Percentiles rank a stretch among this genome's conserved stretches.
Evolutionary conservation across 768 basidiomycete species (phyloP).

Genomic region (Hygrocybe punicea): DNA sequence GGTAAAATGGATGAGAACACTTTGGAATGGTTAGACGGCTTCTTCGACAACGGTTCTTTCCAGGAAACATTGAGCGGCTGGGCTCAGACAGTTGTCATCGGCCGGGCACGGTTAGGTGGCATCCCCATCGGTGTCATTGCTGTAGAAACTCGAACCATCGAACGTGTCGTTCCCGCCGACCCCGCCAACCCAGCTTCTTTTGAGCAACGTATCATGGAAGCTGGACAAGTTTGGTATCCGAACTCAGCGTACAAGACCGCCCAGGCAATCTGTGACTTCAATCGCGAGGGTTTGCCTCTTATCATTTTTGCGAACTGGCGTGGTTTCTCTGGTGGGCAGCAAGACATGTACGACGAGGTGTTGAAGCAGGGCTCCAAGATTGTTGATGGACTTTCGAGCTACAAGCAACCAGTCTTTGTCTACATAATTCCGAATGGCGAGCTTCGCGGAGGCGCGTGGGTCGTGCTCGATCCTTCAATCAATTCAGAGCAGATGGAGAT

Average conservation of each 20-base stretch:
- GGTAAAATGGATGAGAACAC: constrained; percentile 86
- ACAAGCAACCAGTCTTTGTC: constrained; percentile 97
- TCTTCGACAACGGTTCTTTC: constrained; percentile 97
- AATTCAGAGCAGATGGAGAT: constrained; percentile 98
- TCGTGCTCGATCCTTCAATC: constrained; percentile 97
- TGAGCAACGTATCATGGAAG: constrained; percentile 98
- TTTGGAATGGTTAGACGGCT: constrained; percentile 76
- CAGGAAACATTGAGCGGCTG: constrained; percentile 98
- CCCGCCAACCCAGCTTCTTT: constrained; percentile 96
- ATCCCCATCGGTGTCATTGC: constrained; percentile 98
- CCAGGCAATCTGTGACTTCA: constrained; percentile 98
- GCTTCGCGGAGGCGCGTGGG: constrained; percentile 98
- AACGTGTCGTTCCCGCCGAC: constrained; percentile 94
- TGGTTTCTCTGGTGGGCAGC: constrained; percentile 99
- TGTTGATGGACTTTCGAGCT: constrained; percentile 94
- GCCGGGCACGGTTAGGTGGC: constrained; percentile 92
- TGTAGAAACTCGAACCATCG: constrained; percentile 95
- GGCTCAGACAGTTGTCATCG: constrained; percentile 98
- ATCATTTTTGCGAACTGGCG: constrained; percentile 99
- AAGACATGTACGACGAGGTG: constrained; percentile 98
- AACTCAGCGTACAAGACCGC: constrained; percentile 99
- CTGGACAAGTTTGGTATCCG: constrained; percentile 99
- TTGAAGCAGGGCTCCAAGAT: constrained; percentile 98
- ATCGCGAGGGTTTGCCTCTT: constrained; percentile 92
- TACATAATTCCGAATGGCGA: constrained; percentile 99